A percentile compares a stretch with the other conserved stretches of the same genome.
Conservation (phyloP, 257 asterid genomes). For the Echites panduratus region DNA sequence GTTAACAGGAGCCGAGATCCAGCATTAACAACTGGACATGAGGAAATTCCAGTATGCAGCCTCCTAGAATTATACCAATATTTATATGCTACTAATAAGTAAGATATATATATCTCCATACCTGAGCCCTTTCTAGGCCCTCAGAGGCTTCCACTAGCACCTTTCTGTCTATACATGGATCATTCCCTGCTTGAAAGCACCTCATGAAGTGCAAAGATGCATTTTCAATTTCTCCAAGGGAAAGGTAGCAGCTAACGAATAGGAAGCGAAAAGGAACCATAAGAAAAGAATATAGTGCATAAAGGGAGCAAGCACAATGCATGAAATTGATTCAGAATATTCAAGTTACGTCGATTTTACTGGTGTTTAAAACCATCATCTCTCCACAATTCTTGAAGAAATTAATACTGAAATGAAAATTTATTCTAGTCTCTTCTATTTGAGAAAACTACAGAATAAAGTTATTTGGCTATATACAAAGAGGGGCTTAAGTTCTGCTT, state of each 20-base stretch:
- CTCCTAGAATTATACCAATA: not conserved
- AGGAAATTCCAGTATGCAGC: not conserved
- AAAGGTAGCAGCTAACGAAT: constrained; percentile 76
- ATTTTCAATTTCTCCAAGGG: constrained; percentile 79
- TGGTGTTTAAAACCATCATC: not conserved
- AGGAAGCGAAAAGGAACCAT: not conserved
- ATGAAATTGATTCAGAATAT: not conserved
- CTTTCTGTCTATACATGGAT: constrained; percentile 59
- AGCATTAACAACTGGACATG: not conserved
- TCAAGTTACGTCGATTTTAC: not conserved
- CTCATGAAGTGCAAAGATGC: constrained; percentile 67
- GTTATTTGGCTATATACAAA: not conserved
- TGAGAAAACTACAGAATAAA: not conserved
- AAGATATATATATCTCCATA: constrained; percentile 14
- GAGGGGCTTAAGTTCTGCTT: not conserved
- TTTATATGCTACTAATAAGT: not conserved
- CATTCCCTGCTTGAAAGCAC: constrained; percentile 80
- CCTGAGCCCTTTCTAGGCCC: constrained; percentile 83
- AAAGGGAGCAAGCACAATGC: not conserved
- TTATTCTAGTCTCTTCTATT: not conserved
- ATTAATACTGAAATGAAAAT: not conserved
- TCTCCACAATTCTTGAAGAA: not conserved
- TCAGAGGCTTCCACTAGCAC: constrained; percentile 83
- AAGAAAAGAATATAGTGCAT: not conserved
- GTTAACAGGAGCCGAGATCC: not conserved